Conservation (phyloP, 345 rosid genomes). For the Heritiera fomes region DNA sequence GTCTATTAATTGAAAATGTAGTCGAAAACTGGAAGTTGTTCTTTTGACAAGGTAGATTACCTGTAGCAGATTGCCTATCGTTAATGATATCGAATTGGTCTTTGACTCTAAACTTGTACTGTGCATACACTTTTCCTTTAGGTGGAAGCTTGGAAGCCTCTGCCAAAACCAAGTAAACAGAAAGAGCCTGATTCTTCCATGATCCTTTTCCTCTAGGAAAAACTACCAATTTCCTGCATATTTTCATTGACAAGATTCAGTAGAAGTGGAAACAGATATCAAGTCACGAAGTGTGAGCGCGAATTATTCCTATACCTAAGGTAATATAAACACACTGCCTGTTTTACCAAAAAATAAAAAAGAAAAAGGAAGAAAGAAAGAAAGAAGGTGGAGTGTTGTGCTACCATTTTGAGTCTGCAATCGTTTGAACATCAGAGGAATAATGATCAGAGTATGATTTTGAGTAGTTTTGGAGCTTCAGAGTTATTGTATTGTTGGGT, state of each 20-base stretch:
- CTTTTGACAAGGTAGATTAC: background rate
- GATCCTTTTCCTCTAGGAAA: background rate
- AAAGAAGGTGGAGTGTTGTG: too few relatives aligned
- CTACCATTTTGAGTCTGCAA: conserved; percentile 14
- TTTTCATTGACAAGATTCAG: background rate
- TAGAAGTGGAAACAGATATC: background rate
- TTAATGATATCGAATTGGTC: background rate
- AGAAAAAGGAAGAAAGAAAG: too few relatives aligned
- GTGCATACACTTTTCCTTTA: background rate
- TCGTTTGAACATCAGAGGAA: background rate
- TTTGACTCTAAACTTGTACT: background rate
- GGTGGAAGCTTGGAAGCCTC: background rate
- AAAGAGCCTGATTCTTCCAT: background rate
- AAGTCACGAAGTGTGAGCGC: accelerated
- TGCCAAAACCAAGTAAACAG: background rate
- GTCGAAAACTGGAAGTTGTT: too few relatives aligned
- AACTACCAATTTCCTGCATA: background rate
- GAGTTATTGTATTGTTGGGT: background rate
- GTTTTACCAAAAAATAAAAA: too few relatives aligned
- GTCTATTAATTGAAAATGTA: too few relatives aligned
- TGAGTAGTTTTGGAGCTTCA: background rate
- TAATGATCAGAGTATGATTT: accelerated
- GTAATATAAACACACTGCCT: too few relatives aligned
- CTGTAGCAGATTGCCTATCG: background rate
- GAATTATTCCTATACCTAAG: too few relatives aligned